Conservation (phyloP, 139 green algal species). For the Chlorella sp. region DNA sequence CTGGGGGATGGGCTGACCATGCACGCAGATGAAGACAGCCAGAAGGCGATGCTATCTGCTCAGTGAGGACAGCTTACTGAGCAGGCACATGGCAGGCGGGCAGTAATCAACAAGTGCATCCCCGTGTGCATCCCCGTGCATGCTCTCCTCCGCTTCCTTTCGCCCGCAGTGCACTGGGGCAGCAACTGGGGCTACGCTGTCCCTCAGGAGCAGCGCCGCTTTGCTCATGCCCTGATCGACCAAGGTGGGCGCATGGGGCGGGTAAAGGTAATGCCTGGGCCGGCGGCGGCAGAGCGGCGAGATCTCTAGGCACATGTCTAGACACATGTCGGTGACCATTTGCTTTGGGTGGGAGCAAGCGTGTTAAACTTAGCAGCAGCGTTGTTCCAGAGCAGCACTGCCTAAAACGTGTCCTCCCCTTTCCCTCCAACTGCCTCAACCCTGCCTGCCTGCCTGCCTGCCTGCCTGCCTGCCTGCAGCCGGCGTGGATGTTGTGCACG, state of each 20-base stretch:
- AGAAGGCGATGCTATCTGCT: too few species aligned
- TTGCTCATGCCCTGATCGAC: slow-evolving; percentile 29
- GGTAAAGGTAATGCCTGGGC: neutral
- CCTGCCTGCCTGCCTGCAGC: neutral
- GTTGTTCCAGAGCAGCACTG: neutral
- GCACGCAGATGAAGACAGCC: neutral
- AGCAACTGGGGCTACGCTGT: slow-evolving; percentile 34
- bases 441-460: neutral
- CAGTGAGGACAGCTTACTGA: neutral
- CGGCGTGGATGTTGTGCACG: slow-evolving; percentile 35
- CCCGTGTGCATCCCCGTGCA: neutral
- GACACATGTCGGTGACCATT: too few species aligned
- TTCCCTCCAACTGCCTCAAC: too few species aligned
- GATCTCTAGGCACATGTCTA: neutral
- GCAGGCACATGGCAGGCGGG: too few species aligned
- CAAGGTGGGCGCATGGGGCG: neutral
- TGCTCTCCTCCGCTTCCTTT: neutral
- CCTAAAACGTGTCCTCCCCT: too few species aligned
- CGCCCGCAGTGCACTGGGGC: slow-evolving; percentile 24
- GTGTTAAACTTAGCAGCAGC: too few species aligned
- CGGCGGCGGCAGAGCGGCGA: neutral
- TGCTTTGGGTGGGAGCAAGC: too few species aligned
- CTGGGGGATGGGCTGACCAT: neutral
- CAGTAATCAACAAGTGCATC: neutral
- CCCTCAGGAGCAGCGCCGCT: slow-evolving; percentile 23